Evolutionary conservation across 345 rosid genomes (phyloP).

Genomic region (Clausena lansium): DNA sequence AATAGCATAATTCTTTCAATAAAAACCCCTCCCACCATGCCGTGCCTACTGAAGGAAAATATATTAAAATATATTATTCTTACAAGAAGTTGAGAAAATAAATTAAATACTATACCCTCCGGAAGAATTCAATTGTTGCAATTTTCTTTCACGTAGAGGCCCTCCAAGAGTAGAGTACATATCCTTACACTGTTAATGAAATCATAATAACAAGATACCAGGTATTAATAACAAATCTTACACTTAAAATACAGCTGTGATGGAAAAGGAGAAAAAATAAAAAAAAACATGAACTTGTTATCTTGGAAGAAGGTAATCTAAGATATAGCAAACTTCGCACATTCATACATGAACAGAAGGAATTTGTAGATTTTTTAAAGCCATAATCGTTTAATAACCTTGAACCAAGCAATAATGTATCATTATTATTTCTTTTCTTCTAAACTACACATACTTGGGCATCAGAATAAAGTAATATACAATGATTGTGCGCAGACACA

Average conservation of each 20-base stretch:
- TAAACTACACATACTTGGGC: neutral
- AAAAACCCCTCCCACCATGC: neutral
- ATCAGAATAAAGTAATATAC: neutral
- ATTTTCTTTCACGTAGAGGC: constrained; percentile 11
- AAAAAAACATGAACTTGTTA: neutral
- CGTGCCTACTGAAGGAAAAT: neutral
- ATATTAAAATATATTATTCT: neutral
- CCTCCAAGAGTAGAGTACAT: constrained; percentile 19
- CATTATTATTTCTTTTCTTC: neutral
- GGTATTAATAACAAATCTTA: neutral
- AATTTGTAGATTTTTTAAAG: neutral
- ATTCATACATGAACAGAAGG: neutral
- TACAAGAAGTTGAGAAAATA: neutral
- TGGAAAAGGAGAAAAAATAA: neutral
- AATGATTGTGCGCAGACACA: neutral
- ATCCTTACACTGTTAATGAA: constrained; percentile 21
- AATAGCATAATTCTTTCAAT: constrained; percentile 10
- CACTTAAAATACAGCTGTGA: neutral
- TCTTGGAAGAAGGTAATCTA: neutral
- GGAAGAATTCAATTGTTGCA: constrained; percentile 7
- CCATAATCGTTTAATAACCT: neutral
- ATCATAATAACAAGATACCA: neutral
- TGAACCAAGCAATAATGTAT: neutral
- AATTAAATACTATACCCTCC: constrained; percentile 16
- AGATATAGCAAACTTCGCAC: neutral